Percentiles rank a stretch among this genome's conserved stretches.
phyloP scores from a whole-genome alignment of 495 filamentous ascomycete species.

The Trichoderma virens region DNA sequence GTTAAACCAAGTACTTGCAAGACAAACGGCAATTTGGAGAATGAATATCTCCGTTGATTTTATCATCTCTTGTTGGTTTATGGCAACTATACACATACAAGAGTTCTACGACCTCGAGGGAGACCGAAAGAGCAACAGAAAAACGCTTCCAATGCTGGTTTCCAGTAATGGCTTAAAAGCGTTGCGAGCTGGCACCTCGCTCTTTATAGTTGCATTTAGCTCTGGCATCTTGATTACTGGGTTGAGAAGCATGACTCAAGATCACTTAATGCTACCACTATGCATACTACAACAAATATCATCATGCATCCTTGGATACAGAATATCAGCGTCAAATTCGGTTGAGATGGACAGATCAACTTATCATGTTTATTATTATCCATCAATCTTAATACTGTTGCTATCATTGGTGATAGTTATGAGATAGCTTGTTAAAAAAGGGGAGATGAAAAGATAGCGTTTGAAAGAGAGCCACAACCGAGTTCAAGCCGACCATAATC shows the following conservation, averaged over 20 bases:
- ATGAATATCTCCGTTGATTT: not conserved
- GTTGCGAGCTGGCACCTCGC: not conserved
- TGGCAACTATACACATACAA: not conserved
- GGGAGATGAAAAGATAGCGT: too few species aligned
- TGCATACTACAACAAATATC: not conserved
- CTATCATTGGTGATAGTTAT: too few species aligned
- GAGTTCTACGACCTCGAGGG: not conserved
- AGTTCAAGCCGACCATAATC: too few species aligned
- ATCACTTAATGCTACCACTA: not conserved
- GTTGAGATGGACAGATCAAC: not conserved
- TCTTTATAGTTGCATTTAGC: not conserved
- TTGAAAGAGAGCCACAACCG: too few species aligned
- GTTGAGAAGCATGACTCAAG: not conserved
- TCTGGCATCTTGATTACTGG: not conserved
- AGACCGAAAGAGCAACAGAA: not conserved
- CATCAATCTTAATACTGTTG: not conserved
- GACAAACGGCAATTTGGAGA: not conserved
- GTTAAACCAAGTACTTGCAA: not conserved
- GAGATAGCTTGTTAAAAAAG: too few species aligned
- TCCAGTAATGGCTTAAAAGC: not conserved
- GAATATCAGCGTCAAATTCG: not conserved
- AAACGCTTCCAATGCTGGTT: not conserved
- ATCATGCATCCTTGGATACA: not conserved
- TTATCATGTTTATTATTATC: not conserved
- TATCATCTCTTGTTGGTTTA: not conserved